phyloP scores from a whole-genome alignment of 2,329 filamentous ascomycete genomes.

The Fusarium hainanense region DNA sequence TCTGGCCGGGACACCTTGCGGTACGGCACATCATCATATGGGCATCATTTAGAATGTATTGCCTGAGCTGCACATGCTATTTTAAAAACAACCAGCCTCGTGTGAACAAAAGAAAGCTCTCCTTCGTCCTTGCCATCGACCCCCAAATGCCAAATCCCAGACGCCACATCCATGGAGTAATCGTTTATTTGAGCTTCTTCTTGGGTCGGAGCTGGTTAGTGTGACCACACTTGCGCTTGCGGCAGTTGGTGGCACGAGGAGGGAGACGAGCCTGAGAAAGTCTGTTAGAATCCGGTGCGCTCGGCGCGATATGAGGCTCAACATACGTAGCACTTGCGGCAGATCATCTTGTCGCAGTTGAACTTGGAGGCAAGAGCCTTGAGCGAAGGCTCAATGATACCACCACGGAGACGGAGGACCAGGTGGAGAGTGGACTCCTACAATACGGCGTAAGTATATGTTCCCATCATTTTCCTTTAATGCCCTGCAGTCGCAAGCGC shows the following conservation, averaged over 20 bases:
- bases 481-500: constrained; percentile 3
- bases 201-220: constrained; percentile 99
- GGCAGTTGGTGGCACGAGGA: constrained; percentile 99
- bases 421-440: constrained; percentile 98
- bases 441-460: constrained; percentile 48
- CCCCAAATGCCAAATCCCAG: constrained; percentile 57
- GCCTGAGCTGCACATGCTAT: constrained; percentile 55
- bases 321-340: constrained; percentile 99
- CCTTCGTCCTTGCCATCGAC: constrained; percentile 51
- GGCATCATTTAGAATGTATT: constrained; percentile 54
- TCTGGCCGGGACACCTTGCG: constrained; percentile 36
- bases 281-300: neutral
- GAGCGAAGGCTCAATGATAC: constrained; percentile 98
- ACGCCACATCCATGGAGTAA: constrained; percentile 58
- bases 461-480: neutral
- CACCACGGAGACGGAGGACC: constrained; percentile 98
- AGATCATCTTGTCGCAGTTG: constrained; percentile 99
- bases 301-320: neutral
- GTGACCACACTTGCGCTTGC: constrained; percentile 99
- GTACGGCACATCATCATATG: constrained; percentile 43
- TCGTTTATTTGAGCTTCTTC: constrained; percentile 95
- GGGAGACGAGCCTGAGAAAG: constrained; percentile 79
- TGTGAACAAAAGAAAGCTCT: constrained; percentile 50
- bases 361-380: constrained; percentile 99
- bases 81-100: constrained; percentile 55